Conservation (phyloP, 2,329 filamentous ascomycete genomes). For the Tolypocladium ovalisporum region DNA sequence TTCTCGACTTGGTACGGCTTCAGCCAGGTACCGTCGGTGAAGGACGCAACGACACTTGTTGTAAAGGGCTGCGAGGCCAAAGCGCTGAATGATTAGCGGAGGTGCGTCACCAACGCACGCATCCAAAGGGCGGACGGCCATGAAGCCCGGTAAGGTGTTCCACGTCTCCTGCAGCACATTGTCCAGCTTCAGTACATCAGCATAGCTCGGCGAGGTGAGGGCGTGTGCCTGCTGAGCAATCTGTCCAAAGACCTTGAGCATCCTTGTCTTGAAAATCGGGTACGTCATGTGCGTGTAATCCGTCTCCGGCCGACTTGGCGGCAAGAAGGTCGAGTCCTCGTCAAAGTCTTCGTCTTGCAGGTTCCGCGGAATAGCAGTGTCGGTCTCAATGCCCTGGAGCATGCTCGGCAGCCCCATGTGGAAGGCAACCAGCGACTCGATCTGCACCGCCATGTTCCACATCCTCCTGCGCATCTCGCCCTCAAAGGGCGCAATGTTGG, state of each 20-base stretch:
- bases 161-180: conserved; percentile 32
- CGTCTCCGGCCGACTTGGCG: conserved; percentile 41
- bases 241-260: conserved; percentile 36
- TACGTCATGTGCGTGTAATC: conserved; percentile 51
- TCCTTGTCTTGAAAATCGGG: conserved; percentile 36
- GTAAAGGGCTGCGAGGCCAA: conserved; percentile 39
- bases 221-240: conserved; percentile 40
- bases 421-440: conserved; percentile 55
- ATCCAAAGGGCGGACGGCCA: conserved; percentile 36
- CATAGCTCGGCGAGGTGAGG: conserved; percentile 34
- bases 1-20: conserved; percentile 27
- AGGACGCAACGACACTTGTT: conserved; percentile 45
- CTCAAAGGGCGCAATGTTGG: conserved; percentile 37
- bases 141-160: conserved; percentile 32
- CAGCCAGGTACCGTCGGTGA: conserved; percentile 41
- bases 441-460: conserved; percentile 44
- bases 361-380: conserved; percentile 51
- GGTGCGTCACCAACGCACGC: conserved; percentile 38
- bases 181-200: conserved; percentile 38
- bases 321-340: conserved; percentile 41
- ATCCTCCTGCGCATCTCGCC: conserved; percentile 42
- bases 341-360: conserved; percentile 55
- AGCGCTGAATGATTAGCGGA: conserved; percentile 37
- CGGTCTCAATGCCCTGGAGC: conserved; percentile 51
- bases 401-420: conserved; percentile 59